A percentile compares a stretch with the other conserved stretches of the same genome.
These are phyloP conservation scores for Colletotrichum caudatum DNA, from an alignment of 2,329 filamentous ascomycete species.

Conservation along the genomic window DNA sequence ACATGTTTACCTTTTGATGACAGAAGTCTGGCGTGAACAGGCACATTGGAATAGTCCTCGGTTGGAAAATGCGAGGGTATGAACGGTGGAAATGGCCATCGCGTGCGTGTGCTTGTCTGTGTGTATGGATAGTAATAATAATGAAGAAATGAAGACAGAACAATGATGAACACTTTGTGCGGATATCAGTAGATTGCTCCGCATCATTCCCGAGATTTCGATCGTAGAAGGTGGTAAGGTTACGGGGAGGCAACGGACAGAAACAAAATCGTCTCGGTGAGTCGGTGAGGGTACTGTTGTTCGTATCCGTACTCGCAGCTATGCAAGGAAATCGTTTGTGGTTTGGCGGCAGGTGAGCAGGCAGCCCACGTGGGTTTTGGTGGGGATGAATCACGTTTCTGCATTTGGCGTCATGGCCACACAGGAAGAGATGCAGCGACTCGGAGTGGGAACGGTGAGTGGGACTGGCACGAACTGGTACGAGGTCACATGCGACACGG, in stretches of 20 bases:
- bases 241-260: neutral
- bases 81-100: conserved; percentile 12
- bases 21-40: conserved; percentile 10
- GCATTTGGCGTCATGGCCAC: conserved; percentile 6
- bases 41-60: conserved; percentile 24
- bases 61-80: conserved; percentile 30
- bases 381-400: conserved; percentile 19
- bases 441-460: neutral
- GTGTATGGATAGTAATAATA: conserved; percentile 42
- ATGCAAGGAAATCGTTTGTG: neutral
- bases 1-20: conserved; percentile 16
- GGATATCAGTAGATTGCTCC: too few relatives aligned
- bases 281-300: neutral
- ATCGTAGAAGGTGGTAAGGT: neutral
- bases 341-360: conserved; percentile 24
- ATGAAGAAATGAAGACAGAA: conserved; percentile 38
- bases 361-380: conserved; percentile 19
- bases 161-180: neutral
- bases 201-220: neutral
- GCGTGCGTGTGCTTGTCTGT: conserved; percentile 24
- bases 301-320: neutral
- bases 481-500: conserved; percentile 22
- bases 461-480: conserved; percentile 3
- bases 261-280: conserved; percentile 1
- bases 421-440: conserved; percentile 9